Evolutionary conservation across 768 basidiomycete genomes (phyloP), one percentile per base, ranked within the genome.

Genomic region (Auriculariales sp.): DNA sequence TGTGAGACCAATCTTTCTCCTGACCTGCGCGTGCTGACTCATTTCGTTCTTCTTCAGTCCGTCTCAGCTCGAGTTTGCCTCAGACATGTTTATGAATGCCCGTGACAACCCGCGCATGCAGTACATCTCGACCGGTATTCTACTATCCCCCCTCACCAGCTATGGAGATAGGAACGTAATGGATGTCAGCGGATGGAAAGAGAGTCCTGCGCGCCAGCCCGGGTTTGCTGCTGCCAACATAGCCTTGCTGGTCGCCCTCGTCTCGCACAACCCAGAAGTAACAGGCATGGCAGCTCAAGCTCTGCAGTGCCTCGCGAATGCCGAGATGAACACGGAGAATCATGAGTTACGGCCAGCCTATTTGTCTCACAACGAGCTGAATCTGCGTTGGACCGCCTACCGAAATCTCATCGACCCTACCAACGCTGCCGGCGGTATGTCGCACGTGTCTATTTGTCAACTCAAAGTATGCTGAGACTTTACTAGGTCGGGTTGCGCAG

Each of bases 171-270:
- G n/a, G n/a, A 5, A 44, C 22, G 19, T 44, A 4, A 10, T 11
- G 7, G 39, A 44, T 25, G 22, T 44, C 10, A 25, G 39, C 19
- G 39, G 39, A 44, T 54, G 49, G 49, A 54, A 54, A 34, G 17
- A 24, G 10, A 51, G 46, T 19, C 17, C 50, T 15, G 66, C 65
- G 5, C 81, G 82, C 32, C 63, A 77, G 2, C 71, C 82, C 1
- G 77, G 81, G 2, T 77, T 90, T 55, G 73, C 74, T 1, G 59
- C 89, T 11, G 71, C 75, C 2, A 86, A 90, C 61, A 80, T 88
- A 30, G 75, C 81, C 0, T 78, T 86, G 54, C 69, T 87, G 4
- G 77, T 83, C 11, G 72, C 79, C 1, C 64, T 91, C 46, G 79
- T 83, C 3, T 84, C 86, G 3, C 74, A 75, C 3, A 81, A 83